Percentiles rank a stretch among this genome's conserved stretches.
These are phyloP conservation scores for Sordariomycetes sp. DNA, from an alignment of 2,329 filamentous ascomycete genomes.

Conservation along the genomic window DNA sequence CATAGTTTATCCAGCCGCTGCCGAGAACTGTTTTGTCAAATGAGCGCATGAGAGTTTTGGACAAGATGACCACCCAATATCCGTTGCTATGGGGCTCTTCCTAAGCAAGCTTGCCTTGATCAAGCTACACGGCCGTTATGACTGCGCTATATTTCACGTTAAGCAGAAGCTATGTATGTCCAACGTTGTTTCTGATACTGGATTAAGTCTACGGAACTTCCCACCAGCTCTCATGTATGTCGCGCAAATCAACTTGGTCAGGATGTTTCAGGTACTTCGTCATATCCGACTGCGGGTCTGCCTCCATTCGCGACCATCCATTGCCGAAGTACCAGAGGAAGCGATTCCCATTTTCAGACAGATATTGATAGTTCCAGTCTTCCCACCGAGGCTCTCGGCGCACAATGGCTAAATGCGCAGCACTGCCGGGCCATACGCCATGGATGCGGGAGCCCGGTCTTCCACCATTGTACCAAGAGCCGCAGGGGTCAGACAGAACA, in stretches of 20 bases:
- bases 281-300: conserved; percentile 45
- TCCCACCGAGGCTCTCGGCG: conserved; percentile 46
- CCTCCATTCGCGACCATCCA: conserved; percentile 54
- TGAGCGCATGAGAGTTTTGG: too few species aligned
- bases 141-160: background rate
- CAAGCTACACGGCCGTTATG: too few species aligned
- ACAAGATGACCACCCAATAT: too few species aligned
- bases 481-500: conserved; percentile 53
- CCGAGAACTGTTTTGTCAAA: too few species aligned
- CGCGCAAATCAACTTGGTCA: conserved; percentile 47
- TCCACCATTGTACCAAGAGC: conserved; percentile 65
- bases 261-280: conserved; percentile 53
- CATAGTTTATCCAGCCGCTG: too few species aligned
- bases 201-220: conserved; percentile 13
- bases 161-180: background rate
- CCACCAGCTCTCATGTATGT: conserved; percentile 63
- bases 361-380: conserved; percentile 42
- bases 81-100: too few species aligned
- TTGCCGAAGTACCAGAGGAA: conserved; percentile 60
- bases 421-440: conserved; percentile 62
- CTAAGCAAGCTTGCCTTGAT: too few species aligned
- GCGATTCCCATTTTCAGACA: conserved; percentile 33
- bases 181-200: background rate
- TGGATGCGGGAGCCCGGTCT: conserved; percentile 53
- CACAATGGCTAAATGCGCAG: conserved; percentile 50